These are phyloP conservation scores for Aspergillus asperescens DNA, from an alignment of 495 filamentous ascomycete species.

Conservation along the genomic window DNA sequence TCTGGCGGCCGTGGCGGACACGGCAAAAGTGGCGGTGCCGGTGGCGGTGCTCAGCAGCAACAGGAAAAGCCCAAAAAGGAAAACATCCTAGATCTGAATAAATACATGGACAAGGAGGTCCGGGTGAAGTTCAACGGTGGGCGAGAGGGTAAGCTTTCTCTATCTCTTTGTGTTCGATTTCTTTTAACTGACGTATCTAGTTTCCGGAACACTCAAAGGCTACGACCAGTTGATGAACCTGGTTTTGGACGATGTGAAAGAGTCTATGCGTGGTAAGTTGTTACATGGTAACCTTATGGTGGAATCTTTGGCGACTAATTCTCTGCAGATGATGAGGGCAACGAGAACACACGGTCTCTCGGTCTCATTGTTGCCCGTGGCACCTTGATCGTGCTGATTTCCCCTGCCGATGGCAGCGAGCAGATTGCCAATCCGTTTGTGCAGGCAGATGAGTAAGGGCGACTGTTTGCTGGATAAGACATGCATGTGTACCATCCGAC, in stretches of 20 bases:
- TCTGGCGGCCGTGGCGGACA: slow-evolving; percentile 39
- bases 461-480: neutral
- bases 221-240: slow-evolving; percentile 98
- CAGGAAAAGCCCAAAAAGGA: slow-evolving; percentile 90
- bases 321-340: slow-evolving; percentile 77
- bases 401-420: slow-evolving; percentile 88
- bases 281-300: neutral
- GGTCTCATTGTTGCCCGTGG: slow-evolving; percentile 90
- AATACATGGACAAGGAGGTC: slow-evolving; percentile 95
- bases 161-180: neutral
- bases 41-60: slow-evolving; percentile 44
- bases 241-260: slow-evolving; percentile 90
- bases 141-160: slow-evolving; percentile 62
- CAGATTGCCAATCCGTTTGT: slow-evolving; percentile 93
- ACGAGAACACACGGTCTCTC: slow-evolving; percentile 73
- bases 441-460: slow-evolving; percentile 54
- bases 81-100: slow-evolving; percentile 89
- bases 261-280: slow-evolving; percentile 71
- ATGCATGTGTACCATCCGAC: neutral
- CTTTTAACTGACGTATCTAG: slow-evolving; percentile 43
- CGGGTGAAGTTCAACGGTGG: slow-evolving; percentile 95
- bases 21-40: slow-evolving; percentile 45
- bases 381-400: slow-evolving; percentile 86
- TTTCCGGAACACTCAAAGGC: slow-evolving; percentile 83
- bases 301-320: slow-evolving; percentile 12